Evolutionary conservation across 345 rosid species (phyloP), one percentile per base, ranked within the genome.

Genomic region (Euphorbia peplus): DNA sequence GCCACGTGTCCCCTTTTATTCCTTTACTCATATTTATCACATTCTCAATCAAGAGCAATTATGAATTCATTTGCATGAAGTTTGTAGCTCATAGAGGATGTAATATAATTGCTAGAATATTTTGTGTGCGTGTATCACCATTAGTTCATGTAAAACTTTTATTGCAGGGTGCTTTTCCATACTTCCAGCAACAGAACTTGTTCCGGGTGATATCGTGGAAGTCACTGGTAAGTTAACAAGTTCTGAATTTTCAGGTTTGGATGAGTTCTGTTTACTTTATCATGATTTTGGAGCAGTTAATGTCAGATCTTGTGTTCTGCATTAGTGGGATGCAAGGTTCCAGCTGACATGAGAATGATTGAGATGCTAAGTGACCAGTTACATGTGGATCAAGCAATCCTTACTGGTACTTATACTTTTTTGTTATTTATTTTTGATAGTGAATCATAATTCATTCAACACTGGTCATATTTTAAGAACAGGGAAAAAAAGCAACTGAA

Each of bases 351-450:
- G 85, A 90, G 99, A 79, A 83, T 90, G 90, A 83, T 95, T 74
- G 99, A 95, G 87, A 91, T 87, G 92, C 78, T 91, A 53, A 91
- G 92, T 75, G 84, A 84, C 78, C 91, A 84, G 70, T 84, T 95
- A 64, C 89, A 97, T 61, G 93, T 90, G 74, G 99, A 95, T 86
- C 99, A 95, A 85, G 99, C 99, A 71, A 91, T 95, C 84, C 90
- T 95, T 60, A 95, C 99, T 73, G 99, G 99, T 91, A 83, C 51
- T 26, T 64, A 58, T 64, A 26, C 69, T 60, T 29, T 59, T 44
- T 63, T 0, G 15, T 44, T 44, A 44, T 44, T 44, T 2, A 1
- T 22, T 42, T 71, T 67, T 39, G 22, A 37, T 71, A 4, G 13
- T 19, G 19, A 39, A 4, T 25, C 15, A 8, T 11, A 8, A 57